Conservation (phyloP, 228 moss, liverwort and hornwort species). For the Sphagnum magellanicum region DNA sequence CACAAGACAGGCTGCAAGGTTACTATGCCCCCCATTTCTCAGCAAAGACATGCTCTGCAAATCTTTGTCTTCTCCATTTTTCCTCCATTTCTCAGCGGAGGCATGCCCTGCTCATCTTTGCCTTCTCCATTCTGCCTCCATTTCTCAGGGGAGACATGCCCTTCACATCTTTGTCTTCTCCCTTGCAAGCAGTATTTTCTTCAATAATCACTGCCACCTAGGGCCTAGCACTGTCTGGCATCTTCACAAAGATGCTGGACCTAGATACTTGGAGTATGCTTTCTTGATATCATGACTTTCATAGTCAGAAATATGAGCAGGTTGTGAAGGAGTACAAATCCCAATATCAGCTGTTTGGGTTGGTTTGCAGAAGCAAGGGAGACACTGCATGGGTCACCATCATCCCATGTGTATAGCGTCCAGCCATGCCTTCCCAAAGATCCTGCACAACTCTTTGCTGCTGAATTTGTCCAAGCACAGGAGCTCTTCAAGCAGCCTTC, state of each 20-base stretch:
- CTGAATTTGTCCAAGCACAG: slow-evolving; percentile 82
- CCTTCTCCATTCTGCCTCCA: background rate
- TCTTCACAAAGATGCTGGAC: too few species aligned
- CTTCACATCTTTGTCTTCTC: background rate
- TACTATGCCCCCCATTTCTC: slow-evolving; percentile 6
- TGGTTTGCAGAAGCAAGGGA: slow-evolving; percentile 51
- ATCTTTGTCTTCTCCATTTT: background rate
- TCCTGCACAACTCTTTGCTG: slow-evolving; percentile 79
- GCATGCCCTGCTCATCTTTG: background rate
- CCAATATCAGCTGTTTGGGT: background rate
- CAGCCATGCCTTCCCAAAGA: slow-evolving; percentile 84
- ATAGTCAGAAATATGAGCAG: background rate
- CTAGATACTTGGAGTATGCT: too few species aligned
- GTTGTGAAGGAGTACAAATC: background rate
- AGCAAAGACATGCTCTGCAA: background rate
- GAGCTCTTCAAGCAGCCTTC: slow-evolving; percentile 77
- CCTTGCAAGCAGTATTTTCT: too few species aligned
- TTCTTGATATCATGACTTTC: background rate
- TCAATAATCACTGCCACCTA: too few species aligned
- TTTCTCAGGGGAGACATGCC: background rate
- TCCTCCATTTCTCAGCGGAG: slow-evolving; percentile 1
- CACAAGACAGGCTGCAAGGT: slow-evolving; percentile 80
- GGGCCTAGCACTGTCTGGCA: too few species aligned
- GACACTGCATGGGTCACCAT: slow-evolving; percentile 50
- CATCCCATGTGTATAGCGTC: slow-evolving; percentile 91